Percentiles rank a stretch among this genome's conserved stretches.
Conservation (phyloP, 129 eudicot species). For the Kitagawia praeruptora region DNA sequence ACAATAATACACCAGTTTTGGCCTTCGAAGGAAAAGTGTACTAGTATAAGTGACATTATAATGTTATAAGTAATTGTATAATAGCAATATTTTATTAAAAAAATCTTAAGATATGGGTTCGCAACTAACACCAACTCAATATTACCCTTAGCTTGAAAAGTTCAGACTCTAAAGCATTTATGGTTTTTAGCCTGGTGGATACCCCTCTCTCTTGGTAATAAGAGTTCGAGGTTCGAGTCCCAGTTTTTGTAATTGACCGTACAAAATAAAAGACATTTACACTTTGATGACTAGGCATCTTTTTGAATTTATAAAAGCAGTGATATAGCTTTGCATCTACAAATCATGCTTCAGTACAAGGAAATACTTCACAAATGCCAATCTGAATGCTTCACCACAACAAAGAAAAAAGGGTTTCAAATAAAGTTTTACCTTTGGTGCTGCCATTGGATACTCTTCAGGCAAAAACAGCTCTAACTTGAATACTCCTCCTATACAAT, state of each 20-base stretch:
- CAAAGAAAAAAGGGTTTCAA: not conserved
- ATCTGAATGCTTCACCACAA: too few species aligned
- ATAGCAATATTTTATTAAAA: not conserved
- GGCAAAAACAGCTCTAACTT: conserved; percentile 93
- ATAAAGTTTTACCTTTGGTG: conserved; percentile 65
- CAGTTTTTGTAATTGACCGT: not conserved
- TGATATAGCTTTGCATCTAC: not conserved
- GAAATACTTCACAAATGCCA: not conserved
- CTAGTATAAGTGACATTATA: not conserved
- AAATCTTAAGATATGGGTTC: not conserved
- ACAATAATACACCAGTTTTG: too few species aligned
- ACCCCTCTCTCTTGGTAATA: not conserved
- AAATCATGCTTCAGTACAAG: not conserved
- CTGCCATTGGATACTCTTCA: conserved; percentile 97
- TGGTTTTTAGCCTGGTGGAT: not conserved
- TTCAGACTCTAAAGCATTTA: not conserved
- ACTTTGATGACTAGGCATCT: not conserved
- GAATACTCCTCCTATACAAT: conserved; percentile 68
- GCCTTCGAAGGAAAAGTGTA: not conserved
- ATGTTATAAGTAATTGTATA: not conserved
- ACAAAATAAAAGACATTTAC: not conserved
- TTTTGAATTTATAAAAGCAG: too few species aligned
- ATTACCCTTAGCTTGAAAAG: not conserved
- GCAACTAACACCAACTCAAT: not conserved
- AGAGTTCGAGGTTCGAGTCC: not conserved